Conservation (phyloP, 2,329 filamentous ascomycete species). For the Ilyonectria robusta region DNA sequence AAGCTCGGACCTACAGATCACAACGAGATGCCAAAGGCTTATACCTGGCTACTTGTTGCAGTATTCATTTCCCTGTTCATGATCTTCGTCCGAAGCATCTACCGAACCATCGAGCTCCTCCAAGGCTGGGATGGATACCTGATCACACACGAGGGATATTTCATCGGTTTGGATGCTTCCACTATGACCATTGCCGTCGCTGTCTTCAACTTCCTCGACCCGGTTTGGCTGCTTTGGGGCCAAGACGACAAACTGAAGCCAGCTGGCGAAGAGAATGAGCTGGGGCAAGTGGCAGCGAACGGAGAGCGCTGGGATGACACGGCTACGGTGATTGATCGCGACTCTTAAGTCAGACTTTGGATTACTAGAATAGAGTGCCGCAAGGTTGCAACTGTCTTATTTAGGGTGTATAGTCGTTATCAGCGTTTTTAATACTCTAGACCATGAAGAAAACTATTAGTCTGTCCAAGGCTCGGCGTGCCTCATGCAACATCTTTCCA, state of each 20-base stretch:
- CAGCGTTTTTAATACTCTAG: no score
- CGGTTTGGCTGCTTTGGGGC: conserved; percentile 9
- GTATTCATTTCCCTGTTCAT: conserved; percentile 6
- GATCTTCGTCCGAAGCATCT: conserved; percentile 23
- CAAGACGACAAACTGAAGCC: not conserved
- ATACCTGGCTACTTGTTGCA: conserved; percentile 6
- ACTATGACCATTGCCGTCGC: conserved; percentile 12
- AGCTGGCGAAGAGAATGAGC: not conserved
- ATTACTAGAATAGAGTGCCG: not conserved
- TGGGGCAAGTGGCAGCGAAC: not conserved
- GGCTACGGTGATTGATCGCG: not conserved
- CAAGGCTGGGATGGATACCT: conserved; percentile 25
- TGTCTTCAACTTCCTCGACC: conserved; percentile 20
- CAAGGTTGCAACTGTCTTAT: not conserved
- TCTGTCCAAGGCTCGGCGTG: not conserved
- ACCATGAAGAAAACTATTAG: not conserved
- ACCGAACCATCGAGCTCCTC: conserved; percentile 23
- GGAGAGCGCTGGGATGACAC: not conserved
- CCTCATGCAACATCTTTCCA: not conserved
- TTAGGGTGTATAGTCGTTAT: not conserved
- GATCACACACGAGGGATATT: conserved; percentile 21
- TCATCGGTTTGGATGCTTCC: conserved; percentile 13
- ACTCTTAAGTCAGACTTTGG: not conserved
- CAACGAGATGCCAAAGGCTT: not conserved
- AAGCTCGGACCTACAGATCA: not conserved